These are phyloP conservation scores for Aphanomyces astaci DNA, from an alignment of 352 stramenopile genomes.

Conservation along the genomic window DNA sequence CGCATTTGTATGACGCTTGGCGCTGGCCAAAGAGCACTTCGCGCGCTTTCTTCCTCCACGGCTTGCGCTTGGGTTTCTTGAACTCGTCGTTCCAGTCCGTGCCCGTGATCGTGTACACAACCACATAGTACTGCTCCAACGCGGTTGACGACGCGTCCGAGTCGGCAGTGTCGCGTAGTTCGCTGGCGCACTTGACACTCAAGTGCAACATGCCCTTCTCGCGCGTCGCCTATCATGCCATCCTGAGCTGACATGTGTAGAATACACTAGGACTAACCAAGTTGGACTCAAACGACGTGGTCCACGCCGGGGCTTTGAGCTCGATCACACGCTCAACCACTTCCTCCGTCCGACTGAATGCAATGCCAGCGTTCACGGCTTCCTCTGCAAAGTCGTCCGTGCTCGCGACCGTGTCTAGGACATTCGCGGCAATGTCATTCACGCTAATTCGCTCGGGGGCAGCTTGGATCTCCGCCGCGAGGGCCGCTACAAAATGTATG, in stretches of 20 bases:
- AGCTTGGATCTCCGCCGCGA: constrained; percentile 39
- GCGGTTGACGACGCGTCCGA: neutral
- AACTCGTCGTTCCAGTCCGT: neutral
- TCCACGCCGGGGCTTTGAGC: neutral
- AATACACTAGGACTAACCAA: no score
- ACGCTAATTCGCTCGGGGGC: constrained; percentile 46
- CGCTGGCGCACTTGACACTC: constrained; percentile 1
- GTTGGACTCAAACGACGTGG: neutral
- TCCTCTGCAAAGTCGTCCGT: constrained; percentile 29
- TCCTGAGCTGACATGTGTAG: no score
- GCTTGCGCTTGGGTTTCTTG: neutral
- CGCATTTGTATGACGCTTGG: neutral
- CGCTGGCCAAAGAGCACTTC: neutral
- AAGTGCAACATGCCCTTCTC: neutral
- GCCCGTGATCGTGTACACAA: neutral
- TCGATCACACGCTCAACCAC: neutral
- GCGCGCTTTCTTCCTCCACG: neutral
- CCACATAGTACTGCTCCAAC: constrained; percentile 1
- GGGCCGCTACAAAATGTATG: constrained; percentile 28
- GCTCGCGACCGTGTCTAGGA: constrained; percentile 35
- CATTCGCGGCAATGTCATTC: constrained; percentile 37
- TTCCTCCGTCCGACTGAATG: neutral
- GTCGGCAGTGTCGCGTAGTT: constrained; percentile 18
- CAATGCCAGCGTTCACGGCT: neutral
- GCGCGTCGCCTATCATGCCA: constrained; percentile 13